Percentiles rank a stretch among this genome's conserved stretches.
These are phyloP conservation scores for Cryptococcus wingfieldii DNA, from an alignment of 1,284 basidiomycete genomes.

Conservation along the genomic window DNA sequence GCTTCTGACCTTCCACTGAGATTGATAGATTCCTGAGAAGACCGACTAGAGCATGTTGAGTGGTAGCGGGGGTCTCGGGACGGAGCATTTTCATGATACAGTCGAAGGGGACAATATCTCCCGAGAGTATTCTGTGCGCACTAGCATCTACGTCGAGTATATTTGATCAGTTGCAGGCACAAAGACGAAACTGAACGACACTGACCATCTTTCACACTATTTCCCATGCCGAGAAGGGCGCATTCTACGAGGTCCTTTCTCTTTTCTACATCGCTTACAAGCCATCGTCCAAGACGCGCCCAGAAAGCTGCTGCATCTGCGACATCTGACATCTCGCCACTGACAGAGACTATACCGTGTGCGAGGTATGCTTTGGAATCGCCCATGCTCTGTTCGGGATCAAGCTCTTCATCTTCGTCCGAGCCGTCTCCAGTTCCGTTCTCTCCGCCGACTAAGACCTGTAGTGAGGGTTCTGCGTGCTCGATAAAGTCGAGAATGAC, in stretches of 20 bases:
- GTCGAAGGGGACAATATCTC: constrained; percentile 8
- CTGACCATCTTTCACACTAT: constrained; percentile 61
- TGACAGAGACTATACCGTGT: constrained; percentile 63
- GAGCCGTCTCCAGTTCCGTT: background rate
- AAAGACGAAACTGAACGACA: background rate
- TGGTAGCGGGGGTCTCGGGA: constrained; percentile 60
- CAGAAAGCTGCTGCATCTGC: background rate
- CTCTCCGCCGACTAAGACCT: background rate
- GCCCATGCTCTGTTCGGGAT: constrained; percentile 57
- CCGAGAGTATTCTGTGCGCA: constrained; percentile 3
- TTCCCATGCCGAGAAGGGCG: constrained; percentile 51
- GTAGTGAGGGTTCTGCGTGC: constrained; percentile 1
- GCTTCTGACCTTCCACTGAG: constrained; percentile 57
- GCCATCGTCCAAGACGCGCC: constrained; percentile 67
- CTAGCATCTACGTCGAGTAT: constrained; percentile 6
- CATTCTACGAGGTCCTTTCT: constrained; percentile 50
- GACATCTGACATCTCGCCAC: background rate
- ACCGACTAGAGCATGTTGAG: constrained; percentile 78
- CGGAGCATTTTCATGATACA: constrained; percentile 55
- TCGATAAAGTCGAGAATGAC: constrained; percentile 24
- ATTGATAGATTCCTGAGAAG: constrained; percentile 81
- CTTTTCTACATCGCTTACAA: constrained; percentile 46
- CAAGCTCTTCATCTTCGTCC: constrained; percentile 4
- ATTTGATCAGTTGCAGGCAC: background rate
- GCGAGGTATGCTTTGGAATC: constrained; percentile 78